phyloP scores from a whole-genome alignment of 73 alveolate genomes.

The Tetrahymena malaccensis region DNA sequence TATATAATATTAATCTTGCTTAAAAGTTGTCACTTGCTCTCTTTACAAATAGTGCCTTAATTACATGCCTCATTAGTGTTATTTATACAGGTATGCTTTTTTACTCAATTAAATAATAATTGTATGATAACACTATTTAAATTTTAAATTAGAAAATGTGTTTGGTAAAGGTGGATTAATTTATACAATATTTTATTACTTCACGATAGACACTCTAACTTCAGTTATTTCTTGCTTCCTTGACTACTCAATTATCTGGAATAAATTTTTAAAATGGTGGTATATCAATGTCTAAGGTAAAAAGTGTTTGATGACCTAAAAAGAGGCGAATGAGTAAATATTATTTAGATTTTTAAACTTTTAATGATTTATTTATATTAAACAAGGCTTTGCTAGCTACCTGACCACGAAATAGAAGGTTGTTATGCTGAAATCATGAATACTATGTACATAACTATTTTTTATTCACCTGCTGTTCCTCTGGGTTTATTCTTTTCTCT shows the following conservation, averaged over 20 bases:
- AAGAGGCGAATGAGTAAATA: constrained; percentile 10
- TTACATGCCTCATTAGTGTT: constrained; percentile 1
- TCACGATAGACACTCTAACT: background rate
- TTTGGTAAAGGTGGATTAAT: constrained; percentile 19
- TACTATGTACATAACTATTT: constrained; percentile 19
- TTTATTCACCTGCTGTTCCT: constrained; percentile 16
- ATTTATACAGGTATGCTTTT: background rate
- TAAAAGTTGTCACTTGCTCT: constrained; percentile 8
- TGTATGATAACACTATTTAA: background rate
- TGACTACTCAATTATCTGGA: background rate
- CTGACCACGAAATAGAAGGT: constrained; percentile 27
- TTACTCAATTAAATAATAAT: background rate
- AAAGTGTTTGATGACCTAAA: background rate
- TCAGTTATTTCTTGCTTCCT: background rate
- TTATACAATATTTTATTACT: constrained; percentile 15
- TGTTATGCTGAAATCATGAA: constrained; percentile 30
- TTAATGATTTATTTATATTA: background rate
- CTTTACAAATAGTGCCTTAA: constrained; percentile 15
- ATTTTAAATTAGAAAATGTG: background rate
- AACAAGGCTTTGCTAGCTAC: background rate
- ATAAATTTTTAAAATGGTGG: background rate
- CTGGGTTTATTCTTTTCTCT: constrained; percentile 18
- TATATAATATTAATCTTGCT: constrained; percentile 5
- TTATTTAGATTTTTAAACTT: background rate
- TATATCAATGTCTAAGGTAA: background rate